These are phyloP conservation scores for Xylaria arbuscula DNA, from an alignment of 2,329 filamentous ascomycete genomes.

Conservation along the genomic window DNA sequence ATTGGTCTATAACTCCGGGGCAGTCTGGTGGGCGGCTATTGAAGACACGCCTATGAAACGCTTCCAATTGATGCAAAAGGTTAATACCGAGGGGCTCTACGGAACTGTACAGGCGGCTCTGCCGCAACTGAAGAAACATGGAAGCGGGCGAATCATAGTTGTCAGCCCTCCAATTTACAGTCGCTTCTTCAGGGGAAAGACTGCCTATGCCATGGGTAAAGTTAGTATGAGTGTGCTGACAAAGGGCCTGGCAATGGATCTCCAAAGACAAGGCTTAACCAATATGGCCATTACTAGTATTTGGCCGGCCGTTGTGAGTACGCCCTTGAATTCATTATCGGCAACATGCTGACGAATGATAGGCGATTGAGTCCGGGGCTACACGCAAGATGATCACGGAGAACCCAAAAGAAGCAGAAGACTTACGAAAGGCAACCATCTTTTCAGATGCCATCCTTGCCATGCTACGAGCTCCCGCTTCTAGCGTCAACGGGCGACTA, in stretches of 20 bases:
- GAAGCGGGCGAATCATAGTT: constrained; percentile 75
- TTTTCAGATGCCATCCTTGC: constrained; percentile 84
- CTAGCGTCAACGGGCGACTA: constrained; percentile 75
- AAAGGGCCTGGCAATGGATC: constrained; percentile 86
- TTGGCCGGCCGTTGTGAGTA: constrained; percentile 79
- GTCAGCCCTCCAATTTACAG: constrained; percentile 88
- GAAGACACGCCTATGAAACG: constrained; percentile 77
- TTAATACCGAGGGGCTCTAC: constrained; percentile 82
- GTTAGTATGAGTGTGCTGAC: constrained; percentile 85
- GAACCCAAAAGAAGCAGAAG: constrained; percentile 58
- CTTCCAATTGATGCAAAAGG: constrained; percentile 81
- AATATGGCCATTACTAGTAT: constrained; percentile 83
- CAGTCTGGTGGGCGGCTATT: constrained; percentile 85
- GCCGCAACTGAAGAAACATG: constrained; percentile 69
- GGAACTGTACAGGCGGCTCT: constrained; percentile 74
- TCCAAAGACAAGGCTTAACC: constrained; percentile 69
- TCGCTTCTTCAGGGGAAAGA: constrained; percentile 86
- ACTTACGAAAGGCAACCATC: constrained; percentile 76
- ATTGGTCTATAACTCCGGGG: constrained; percentile 84
- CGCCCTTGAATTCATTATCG: background rate
- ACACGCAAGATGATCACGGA: constrained; percentile 34
- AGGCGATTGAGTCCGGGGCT: constrained; percentile 71
- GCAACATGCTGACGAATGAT: constrained; percentile 2
- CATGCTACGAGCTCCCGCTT: constrained; percentile 71
- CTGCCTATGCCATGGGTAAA: constrained; percentile 83